Evolutionary conservation across 1,284 basidiomycete species (phyloP), one percentile per base, ranked within the genome.

Genomic region (Microbotryum saponariae): DNA sequence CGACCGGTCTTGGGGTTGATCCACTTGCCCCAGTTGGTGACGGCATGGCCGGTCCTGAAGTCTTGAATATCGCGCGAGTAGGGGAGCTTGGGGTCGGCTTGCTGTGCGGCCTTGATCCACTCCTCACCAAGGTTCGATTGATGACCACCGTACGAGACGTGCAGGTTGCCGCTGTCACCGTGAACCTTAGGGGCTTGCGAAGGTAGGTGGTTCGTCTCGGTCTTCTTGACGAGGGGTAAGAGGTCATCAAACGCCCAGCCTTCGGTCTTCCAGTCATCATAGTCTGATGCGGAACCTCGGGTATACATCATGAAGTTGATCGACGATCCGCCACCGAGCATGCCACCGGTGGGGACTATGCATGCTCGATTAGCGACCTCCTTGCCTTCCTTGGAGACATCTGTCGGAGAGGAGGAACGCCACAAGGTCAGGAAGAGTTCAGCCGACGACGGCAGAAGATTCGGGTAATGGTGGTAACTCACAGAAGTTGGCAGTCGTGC

Each of bases 261-360:
- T 37, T 61, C 60, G 5, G 27, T 45, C 18, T 58, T 47, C 60
- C 60, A 61, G 21, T 52, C 54, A 29, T 61, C 60, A 50, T 57
- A 61, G 20, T 61, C 60, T 3, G 48, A 51, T 3, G 47, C 50
- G 10, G 55, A 58, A n/a, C 49, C 60, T 6, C 60, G 54, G 20
- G 55, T 61, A 44, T 61, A 58, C 59, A 60, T 60, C 29, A 56
- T 25, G 18, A 60, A 56, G 47, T 60, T 60, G 31, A 50, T 20
- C 37, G 54, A 56, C 23, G 54, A 47, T 25, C 64, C 66, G 18
- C 67, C 67, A 18, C 66, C 62, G 52, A 62, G 51, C 18, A 64
- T 45, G 21, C 42, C 49, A 18, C 45, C 72, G 46, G 70, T 85
- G 79, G 85, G 85, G 20, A 86, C 85, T 69, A 86, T 86, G 56